Evolutionary conservation across 768 basidiomycete species (phyloP), one percentile per base, ranked within the genome.

Genomic region (Agrocybe chaxingu): DNA sequence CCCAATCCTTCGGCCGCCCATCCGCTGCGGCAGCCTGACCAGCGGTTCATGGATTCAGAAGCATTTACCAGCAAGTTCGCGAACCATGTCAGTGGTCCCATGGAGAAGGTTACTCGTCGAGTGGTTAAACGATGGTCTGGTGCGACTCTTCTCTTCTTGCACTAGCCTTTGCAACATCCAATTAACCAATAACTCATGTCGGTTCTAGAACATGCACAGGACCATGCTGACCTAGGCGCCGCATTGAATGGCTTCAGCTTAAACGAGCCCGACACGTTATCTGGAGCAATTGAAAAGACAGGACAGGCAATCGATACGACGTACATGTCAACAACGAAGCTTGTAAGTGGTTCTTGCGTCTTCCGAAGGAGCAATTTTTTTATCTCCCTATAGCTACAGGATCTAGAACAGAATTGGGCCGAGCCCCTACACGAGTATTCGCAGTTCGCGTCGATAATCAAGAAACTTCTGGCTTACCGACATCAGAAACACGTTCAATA

Each of bases 401-500:
- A 93, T 53, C 83, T 98, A 55, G 96, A 98, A 66, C 85, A 92
- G 66, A 88, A 85, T 61, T 97, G 92, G 81, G 92, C 92, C 29
- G 97, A 99, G 64, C 97, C 97, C 7, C 70, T 98, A 43, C 91
- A 96, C 59, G 95, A 98, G 65, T 98, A 98, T 68, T 73, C 86
- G 47, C 97, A 98, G 67, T 99, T 98, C 65, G 92, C 90, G 9
- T 74, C 78, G 13, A 95, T 98, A 62, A 98, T 99, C 72, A 95
- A 92, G 77, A 89, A 89, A 62, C 73, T 98, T 32, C 83, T 99
- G 42, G 84, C 84, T 0, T 99, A 95, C 70, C 89, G 97, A 38
- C 96, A 98, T 65, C 93, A 95, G 70, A 98, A 98, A 70, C 94
- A 99, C 55, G 89, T 94, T 7, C 97, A 99, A 66, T 95, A 87